These are phyloP conservation scores for Rhizopogon salebrosus DNA, from an alignment of 768 basidiomycete species.

Conservation along the genomic window DNA sequence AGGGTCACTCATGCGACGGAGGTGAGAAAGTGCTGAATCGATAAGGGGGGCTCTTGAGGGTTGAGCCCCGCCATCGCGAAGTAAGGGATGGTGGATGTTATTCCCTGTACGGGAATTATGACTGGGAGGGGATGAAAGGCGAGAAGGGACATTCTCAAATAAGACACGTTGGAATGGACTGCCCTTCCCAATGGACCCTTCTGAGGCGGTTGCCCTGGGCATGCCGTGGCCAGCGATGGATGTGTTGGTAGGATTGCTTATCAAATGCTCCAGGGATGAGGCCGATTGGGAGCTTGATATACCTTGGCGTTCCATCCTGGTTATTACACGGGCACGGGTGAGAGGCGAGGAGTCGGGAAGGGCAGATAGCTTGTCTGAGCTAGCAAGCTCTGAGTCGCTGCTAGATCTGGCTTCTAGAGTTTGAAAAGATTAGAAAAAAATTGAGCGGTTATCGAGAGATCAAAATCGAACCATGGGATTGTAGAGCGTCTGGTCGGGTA, in stretches of 20 bases:
- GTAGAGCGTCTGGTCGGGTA: not conserved
- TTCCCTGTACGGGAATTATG: constrained; percentile 10
- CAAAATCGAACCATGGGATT: constrained; percentile 9
- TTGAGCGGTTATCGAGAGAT: not conserved
- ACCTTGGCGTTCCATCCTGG: constrained; percentile 27
- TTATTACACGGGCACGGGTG: constrained; percentile 25
- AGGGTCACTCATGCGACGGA: not conserved
- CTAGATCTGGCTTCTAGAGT: not conserved
- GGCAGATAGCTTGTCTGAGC: constrained; percentile 42
- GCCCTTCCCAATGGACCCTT: constrained; percentile 35
- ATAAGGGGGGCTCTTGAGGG: constrained; percentile 4
- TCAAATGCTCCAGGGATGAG: constrained; percentile 31
- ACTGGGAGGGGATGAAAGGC: constrained; percentile 30
- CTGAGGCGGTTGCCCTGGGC: constrained; percentile 24
- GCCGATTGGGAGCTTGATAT: constrained; percentile 39
- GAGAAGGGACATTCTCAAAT: constrained; percentile 43
- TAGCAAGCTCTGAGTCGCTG: constrained; percentile 27
- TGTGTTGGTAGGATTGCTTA: constrained; percentile 15
- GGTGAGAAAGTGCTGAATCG: constrained; percentile 3
- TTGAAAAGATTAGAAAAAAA: not conserved
- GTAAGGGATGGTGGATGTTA: constrained; percentile 31
- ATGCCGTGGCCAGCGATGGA: constrained; percentile 10
- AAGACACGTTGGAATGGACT: constrained; percentile 49
- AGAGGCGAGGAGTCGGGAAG: constrained; percentile 32
- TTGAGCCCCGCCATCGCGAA: constrained; percentile 10